Base-by-base conservation (phyloP, 352 stramenopile genomes). In the Aphanomyces cochlioides region DNA sequence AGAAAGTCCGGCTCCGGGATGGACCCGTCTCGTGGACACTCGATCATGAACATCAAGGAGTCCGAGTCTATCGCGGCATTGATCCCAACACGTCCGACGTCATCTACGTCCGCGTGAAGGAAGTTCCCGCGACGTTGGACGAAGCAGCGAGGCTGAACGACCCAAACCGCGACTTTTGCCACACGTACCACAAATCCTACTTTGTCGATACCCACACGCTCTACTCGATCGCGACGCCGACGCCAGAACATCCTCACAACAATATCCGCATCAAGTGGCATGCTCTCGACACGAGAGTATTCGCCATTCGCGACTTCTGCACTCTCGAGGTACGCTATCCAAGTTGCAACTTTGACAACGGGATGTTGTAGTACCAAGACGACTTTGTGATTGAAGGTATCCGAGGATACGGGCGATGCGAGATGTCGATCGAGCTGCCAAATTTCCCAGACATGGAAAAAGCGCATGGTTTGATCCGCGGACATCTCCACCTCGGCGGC, bases 261-360 rank as follows among this genome's bases (percentile, higher is more conserved):
- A 89, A 84, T 50, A 81, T 94, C 12, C 82, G 76, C 1, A 80
- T 90, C 70, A 94, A 94, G 74, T 94, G 86, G 86, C 88, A 80
- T 1, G 85, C 85, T 4, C 74, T 92, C 37, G 81, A 88, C 65
- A 66, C 66, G 90, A 90, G 74, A 73, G 91, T 21, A 80, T 81
- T 28, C 28, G 45, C 79, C 84, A 81, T 89, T 59, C 82, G 86
- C 17, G 86, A 94, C 60, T 92, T 90, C 43, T 90, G 81, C 68
- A 88, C 89, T 76, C 75, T 93, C 40, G 60, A 67, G 60, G 60
- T 67, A 67, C 5, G 47, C 17, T 15, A 13, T 57, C 4, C 41
- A 13, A 28, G 28, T 28, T 28, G 28, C 28, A 2, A 28, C 28
- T 28, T 28, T 28, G 28, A 28, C 28, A 28, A 28, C 2, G 43